A percentile compares a stretch with the other conserved stretches of the same genome.
phyloP scores from a whole-genome alignment of 768 basidiomycete genomes.

The Cyclocybe cylindracea region DNA sequence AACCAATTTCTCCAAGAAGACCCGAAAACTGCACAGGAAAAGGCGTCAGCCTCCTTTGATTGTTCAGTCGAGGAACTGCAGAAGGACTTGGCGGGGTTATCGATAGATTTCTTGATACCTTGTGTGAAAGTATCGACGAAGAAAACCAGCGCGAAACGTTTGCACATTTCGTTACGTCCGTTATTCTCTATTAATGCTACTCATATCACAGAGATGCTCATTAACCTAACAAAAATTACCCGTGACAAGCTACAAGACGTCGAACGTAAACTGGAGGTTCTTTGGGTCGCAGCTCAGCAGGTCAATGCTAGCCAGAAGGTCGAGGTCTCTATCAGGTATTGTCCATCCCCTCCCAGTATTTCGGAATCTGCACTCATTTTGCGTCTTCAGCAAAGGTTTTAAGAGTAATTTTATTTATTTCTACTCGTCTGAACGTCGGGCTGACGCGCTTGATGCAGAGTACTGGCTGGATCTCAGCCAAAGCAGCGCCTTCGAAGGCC shows the following conservation, averaged over 20 bases:
- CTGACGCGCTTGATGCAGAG: slow-evolving; percentile 7
- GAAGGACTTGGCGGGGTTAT: too few relatives aligned
- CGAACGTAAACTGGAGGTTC: not conserved
- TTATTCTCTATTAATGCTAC: too few relatives aligned
- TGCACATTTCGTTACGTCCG: too few relatives aligned
- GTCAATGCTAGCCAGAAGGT: slow-evolving; percentile 12
- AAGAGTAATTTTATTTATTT: slow-evolving; percentile 9
- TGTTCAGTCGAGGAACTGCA: not conserved
- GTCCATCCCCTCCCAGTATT: not conserved
- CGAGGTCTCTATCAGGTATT: slow-evolving; percentile 14
- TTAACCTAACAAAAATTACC: slow-evolving; percentile 3
- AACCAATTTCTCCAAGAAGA: not conserved
- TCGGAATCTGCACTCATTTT: not conserved
- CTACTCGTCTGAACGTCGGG: not conserved
- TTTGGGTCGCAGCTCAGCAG: slow-evolving; percentile 15
- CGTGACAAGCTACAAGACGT: not conserved
- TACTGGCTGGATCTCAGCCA: slow-evolving; percentile 13
- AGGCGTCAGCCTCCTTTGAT: too few relatives aligned
- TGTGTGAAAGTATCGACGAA: too few relatives aligned
- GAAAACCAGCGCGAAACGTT: too few relatives aligned
- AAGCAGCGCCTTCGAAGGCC: slow-evolving; percentile 9
- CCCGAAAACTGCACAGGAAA: not conserved
- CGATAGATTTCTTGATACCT: too few relatives aligned
- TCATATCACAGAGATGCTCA: too few relatives aligned
- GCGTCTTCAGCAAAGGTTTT: slow-evolving; percentile 10